Percentiles rank a stretch among this genome's conserved stretches.
Evolutionary conservation across 371 early-diverging fungal genomes (phyloP).

Genomic region (Rhizomucor miehei): DNA sequence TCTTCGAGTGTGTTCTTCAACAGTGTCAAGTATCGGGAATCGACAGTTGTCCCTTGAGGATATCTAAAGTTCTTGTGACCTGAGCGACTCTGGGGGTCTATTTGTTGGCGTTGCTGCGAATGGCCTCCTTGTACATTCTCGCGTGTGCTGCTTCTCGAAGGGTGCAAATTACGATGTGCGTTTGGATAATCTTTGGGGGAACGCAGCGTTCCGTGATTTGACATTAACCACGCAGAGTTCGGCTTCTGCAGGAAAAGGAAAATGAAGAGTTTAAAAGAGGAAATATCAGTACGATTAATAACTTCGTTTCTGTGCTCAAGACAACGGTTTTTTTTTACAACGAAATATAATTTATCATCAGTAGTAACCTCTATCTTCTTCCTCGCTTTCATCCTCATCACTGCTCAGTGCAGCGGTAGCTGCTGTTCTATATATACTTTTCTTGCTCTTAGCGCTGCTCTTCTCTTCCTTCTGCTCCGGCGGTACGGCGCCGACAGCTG

Average conservation of each 20-base stretch:
- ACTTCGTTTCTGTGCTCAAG: too few species aligned
- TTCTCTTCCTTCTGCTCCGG: constrained; percentile 30
- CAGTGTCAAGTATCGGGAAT: constrained; percentile 25
- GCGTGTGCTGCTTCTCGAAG: too few species aligned
- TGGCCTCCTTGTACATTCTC: not conserved
- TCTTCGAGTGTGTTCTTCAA: constrained; percentile 27
- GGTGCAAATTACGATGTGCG: too few species aligned
- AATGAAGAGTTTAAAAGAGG: too few species aligned
- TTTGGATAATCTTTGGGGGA: too few species aligned
- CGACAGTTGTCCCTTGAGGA: constrained; percentile 1
- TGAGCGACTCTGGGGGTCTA: too few species aligned
- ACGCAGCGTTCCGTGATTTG: too few species aligned
- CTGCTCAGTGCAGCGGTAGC: constrained; percentile 59
- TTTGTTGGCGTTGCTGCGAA: not conserved
- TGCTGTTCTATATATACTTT: constrained; percentile 40
- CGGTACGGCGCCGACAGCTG: constrained; percentile 42
- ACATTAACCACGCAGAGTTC: too few species aligned
- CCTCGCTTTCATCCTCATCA: constrained; percentile 54
- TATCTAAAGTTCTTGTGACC: not conserved
- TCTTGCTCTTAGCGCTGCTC: constrained; percentile 17
- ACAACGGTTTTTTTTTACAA: too few species aligned
- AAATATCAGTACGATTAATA: too few species aligned
- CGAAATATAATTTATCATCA: constrained; percentile 3
- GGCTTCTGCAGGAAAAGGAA: too few species aligned
- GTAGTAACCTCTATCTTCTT: constrained; percentile 49